Base-by-base conservation (phyloP, 1,139 yeast species). In the Arxiozyma bovina region DNA sequence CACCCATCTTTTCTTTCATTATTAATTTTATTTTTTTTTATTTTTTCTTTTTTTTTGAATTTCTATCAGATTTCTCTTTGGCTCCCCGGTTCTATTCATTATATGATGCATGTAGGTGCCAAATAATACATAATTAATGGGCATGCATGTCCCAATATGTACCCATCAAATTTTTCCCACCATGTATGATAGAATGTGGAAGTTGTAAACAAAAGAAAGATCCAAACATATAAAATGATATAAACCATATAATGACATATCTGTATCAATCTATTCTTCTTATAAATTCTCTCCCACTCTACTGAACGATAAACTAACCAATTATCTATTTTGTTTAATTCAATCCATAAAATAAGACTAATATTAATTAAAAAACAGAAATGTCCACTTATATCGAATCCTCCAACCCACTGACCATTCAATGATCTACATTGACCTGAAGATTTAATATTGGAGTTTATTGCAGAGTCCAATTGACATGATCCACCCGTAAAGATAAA, bases 341-440 rank as follows among this genome's bases (percentile, higher is more conserved):
- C 79, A 48, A 70, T 63, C 72, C 78, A 69, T 3, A 78, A 55
- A 8, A 79, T 67, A 56, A 79, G 61, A 54, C 82, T 75, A 47
- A 78, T 70, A n/a, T 81, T 77, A 1, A 76, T 67, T 3, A 82
- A 60, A 50, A 82, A 74, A 60, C 80, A 79, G 56, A 77, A 78
- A 64, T 84, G 90, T 0, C 90, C 88, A 30, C 87, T 82, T 1
- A 78, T 67, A 63, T 83, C 88, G 58, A 81, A 80, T 4, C 85
- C 85, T 43, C 80, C 77, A 6, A 65, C 65, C 85, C 87, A 83
- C 27, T 55, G 55, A 1, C 76, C 77, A 22, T 70, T 69, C 25
- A 55, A 51, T 18, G 48, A 41, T 40, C 61, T 59, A 53, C 71
- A 69, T 5, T 42, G 47, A 47, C 61, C 66, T 1, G 70, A 65